Evolutionary conservation across 768 basidiomycete species (phyloP).

Genomic region (Tephrocybe sp.): DNA sequence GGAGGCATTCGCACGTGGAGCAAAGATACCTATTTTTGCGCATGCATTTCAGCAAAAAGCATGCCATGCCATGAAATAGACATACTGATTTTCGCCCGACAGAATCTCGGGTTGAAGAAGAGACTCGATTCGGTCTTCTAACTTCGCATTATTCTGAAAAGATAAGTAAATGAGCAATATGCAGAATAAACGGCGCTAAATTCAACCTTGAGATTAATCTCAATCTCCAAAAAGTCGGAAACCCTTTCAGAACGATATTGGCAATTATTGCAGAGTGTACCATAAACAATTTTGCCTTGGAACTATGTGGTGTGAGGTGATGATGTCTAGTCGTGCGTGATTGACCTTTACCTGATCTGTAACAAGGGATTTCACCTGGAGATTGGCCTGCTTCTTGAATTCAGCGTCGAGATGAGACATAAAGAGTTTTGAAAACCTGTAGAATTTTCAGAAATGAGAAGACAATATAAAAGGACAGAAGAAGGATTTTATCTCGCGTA

Average conservation of each 20-base stretch:
- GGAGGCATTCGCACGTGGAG: conserved; percentile 64
- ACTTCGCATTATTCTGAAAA: conserved; percentile 61
- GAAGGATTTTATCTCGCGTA: conserved; percentile 30
- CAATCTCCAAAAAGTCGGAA: conserved; percentile 83
- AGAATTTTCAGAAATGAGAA: neutral
- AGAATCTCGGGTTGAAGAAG: conserved; percentile 70
- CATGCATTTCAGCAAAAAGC: neutral
- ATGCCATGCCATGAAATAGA: neutral
- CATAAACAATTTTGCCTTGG: conserved; percentile 81
- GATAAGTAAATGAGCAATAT: neutral
- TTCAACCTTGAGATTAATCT: conserved; percentile 76
- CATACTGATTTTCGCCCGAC: conserved; percentile 82
- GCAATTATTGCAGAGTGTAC: conserved; percentile 75
- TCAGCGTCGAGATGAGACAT: conserved; percentile 86
- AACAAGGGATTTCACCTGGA: conserved; percentile 64
- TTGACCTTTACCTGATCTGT: conserved; percentile 56
- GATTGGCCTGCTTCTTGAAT: conserved; percentile 76
- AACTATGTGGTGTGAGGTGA: conserved; percentile 54
- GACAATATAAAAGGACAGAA: neutral
- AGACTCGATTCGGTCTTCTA: conserved; percentile 71
- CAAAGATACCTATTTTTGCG: conserved; percentile 71
- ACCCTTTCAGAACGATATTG: conserved; percentile 61
- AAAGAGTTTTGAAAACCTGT: conserved; percentile 94
- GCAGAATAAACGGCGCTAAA: neutral
- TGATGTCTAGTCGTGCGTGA: neutral